phyloP scores from a whole-genome alignment of 2,329 filamentous ascomycete genomes.

The Fusarium humuli region DNA sequence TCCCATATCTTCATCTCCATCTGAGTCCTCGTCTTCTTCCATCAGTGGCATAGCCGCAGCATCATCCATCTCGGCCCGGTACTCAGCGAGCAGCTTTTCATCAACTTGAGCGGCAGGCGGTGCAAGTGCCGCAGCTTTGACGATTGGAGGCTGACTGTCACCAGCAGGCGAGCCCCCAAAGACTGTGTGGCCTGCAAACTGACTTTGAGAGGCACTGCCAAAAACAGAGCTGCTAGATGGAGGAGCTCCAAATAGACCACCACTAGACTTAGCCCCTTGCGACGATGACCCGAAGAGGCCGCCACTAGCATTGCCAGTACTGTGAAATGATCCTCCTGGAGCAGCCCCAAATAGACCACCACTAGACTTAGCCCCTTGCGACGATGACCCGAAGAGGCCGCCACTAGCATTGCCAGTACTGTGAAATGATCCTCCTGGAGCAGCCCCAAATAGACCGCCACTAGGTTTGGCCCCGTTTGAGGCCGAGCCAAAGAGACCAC shows the following conservation, averaged over 20 bases:
- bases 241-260: neutral
- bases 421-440: no score
- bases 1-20: slow-evolving; percentile 6
- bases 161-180: neutral
- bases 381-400: neutral
- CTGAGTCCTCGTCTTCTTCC: neutral
- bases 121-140: neutral
- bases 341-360: neutral
- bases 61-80: slow-evolving; percentile 4
- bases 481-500: neutral
- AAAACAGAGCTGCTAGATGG: neutral
- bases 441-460: neutral
- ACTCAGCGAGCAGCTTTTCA: neutral
- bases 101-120: neutral
- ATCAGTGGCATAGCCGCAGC: slow-evolving; percentile 4
- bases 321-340: neutral
- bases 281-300: neutral
- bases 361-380: no score
- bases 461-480: neutral
- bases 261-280: neutral
- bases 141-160: neutral
- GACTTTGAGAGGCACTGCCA: neutral
- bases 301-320: neutral
- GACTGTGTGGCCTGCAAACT: neutral
- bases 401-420: no score